A percentile compares a stretch with the other conserved stretches of the same genome.
These are phyloP conservation scores for Arachnomyces sp. DNA, from an alignment of 2,329 filamentous ascomycete genomes.

Conservation along the genomic window DNA sequence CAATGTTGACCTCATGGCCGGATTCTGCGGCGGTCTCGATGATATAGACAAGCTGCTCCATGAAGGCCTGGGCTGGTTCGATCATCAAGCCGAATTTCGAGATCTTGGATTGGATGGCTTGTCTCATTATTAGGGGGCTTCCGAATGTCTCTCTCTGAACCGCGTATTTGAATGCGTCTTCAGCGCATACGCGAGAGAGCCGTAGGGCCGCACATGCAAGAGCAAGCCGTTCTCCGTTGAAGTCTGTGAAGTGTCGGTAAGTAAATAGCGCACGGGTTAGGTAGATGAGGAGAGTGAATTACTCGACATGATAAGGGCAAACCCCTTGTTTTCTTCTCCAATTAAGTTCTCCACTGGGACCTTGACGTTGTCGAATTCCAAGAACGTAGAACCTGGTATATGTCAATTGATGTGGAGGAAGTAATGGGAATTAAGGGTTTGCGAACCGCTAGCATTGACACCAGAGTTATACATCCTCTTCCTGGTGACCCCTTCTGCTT, in stretches of 20 bases:
- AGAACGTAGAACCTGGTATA: constrained; percentile 44
- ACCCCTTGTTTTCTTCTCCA: constrained; percentile 60
- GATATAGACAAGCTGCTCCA: constrained; percentile 54
- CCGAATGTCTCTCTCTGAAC: constrained; percentile 58
- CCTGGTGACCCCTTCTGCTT: constrained; percentile 42
- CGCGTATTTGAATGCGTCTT: constrained; percentile 54
- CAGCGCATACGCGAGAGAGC: constrained; percentile 52
- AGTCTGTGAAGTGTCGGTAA: constrained; percentile 49
- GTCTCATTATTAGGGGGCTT: constrained; percentile 48
- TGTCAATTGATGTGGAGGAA: not conserved
- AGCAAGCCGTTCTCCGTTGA: constrained; percentile 65
- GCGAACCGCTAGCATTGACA: constrained; percentile 52
- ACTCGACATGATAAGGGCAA: constrained; percentile 64
- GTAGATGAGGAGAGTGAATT: constrained; percentile 11
- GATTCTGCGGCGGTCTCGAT: constrained; percentile 37
- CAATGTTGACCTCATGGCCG: constrained; percentile 37
- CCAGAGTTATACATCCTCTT: constrained; percentile 56
- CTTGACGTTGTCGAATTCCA: constrained; percentile 64
- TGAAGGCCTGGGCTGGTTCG: constrained; percentile 54
- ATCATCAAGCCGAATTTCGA: constrained; percentile 51
- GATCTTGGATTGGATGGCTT: constrained; percentile 53
- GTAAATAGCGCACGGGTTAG: not conserved
- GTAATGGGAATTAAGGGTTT: too few species aligned
- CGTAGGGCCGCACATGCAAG: constrained; percentile 58
- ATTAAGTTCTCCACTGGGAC: constrained; percentile 63